phyloP scores from a whole-genome alignment of 495 filamentous ascomycete species.

The Aspergillus wentii region DNA sequence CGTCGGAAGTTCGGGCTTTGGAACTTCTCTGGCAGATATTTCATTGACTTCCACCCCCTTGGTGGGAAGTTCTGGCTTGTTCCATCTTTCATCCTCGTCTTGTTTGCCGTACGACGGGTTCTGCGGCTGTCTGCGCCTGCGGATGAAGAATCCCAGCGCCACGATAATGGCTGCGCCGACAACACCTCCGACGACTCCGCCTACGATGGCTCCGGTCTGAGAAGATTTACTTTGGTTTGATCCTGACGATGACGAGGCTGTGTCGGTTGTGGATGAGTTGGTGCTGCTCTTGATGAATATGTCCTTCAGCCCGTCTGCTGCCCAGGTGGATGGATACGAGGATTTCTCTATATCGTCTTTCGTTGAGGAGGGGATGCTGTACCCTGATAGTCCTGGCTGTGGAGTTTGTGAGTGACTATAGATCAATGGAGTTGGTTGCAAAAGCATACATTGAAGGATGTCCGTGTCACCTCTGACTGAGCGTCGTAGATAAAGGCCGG shows the following conservation, averaged over 20 bases:
- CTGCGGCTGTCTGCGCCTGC: too few relatives aligned
- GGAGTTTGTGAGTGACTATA: neutral
- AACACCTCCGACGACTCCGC: conserved; percentile 4
- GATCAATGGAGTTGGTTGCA: neutral
- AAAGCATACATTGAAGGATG: conserved; percentile 9
- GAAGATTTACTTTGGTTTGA: neutral
- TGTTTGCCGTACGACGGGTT: too few relatives aligned
- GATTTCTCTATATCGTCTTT: conserved; percentile 6
- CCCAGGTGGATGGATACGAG: conserved; percentile 7
- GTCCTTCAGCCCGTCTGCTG: too few relatives aligned
- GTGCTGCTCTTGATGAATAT: too few relatives aligned
- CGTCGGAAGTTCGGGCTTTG: too few relatives aligned
- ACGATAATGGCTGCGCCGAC: conserved; percentile 3
- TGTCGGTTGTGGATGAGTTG: too few relatives aligned
- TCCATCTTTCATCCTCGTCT: too few relatives aligned
- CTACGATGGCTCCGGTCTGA: conserved; percentile 3
- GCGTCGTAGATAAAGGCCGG: conserved; percentile 16
- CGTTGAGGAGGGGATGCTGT: conserved; percentile 8
- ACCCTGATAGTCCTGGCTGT: conserved; percentile 1
- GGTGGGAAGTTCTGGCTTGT: too few relatives aligned
- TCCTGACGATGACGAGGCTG: too few relatives aligned
- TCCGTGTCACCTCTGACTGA: conserved; percentile 5
- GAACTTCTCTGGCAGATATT: too few relatives aligned
- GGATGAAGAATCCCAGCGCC: too few relatives aligned
- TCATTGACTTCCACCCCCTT: too few relatives aligned